A percentile compares a stretch with the other conserved stretches of the same genome.
Conservation (phyloP, 108 stramenopile genomes). For the Chaetoceros tenuissimus region DNA sequence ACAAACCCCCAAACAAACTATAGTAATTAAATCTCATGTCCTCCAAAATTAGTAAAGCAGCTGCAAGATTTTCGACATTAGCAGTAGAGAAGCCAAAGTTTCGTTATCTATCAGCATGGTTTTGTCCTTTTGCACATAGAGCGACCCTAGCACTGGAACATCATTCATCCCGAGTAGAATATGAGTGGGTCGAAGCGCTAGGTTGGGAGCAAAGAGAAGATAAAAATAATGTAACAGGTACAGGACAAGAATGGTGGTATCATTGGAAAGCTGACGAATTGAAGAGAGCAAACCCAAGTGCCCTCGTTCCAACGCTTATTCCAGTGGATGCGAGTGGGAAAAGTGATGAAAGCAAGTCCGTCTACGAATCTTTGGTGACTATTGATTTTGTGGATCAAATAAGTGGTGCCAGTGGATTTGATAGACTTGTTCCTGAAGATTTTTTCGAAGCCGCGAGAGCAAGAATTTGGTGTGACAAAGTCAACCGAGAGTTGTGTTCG, state of each 20-base stretch:
- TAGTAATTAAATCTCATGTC: too few relatives aligned
- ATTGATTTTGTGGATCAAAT: slow-evolving; percentile 72
- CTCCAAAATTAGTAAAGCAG: not conserved
- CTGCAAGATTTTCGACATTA: not conserved
- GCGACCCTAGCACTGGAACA: slow-evolving; percentile 79
- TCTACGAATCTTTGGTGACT: slow-evolving; percentile 62
- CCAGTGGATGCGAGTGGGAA: slow-evolving; percentile 28
- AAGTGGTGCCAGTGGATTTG: slow-evolving; percentile 36
- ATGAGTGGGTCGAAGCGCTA: slow-evolving; percentile 76
- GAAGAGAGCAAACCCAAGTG: slow-evolving; percentile 51
- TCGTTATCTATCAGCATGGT: slow-evolving; percentile 76
- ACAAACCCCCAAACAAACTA: too few relatives aligned
- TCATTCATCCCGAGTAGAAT: slow-evolving; percentile 55
- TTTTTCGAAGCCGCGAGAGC: slow-evolving; percentile 61
- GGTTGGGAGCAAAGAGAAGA: slow-evolving; percentile 78
- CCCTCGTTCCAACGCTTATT: slow-evolving; percentile 71
- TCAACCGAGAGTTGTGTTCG: slow-evolving; percentile 75
- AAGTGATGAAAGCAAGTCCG: slow-evolving; percentile 36
- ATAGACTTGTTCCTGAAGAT: slow-evolving; percentile 54
- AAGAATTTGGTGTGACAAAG: slow-evolving; percentile 63
- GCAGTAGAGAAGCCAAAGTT: slow-evolving; percentile 32
- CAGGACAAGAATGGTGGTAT: slow-evolving; percentile 84
- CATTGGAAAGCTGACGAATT: slow-evolving; percentile 81
- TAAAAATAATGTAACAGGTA: slow-evolving; percentile 56
- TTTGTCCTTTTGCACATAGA: slow-evolving; percentile 82